These are phyloP conservation scores for Phytophthora idaei DNA, from an alignment of 352 stramenopile species.

Conservation along the genomic window DNA sequence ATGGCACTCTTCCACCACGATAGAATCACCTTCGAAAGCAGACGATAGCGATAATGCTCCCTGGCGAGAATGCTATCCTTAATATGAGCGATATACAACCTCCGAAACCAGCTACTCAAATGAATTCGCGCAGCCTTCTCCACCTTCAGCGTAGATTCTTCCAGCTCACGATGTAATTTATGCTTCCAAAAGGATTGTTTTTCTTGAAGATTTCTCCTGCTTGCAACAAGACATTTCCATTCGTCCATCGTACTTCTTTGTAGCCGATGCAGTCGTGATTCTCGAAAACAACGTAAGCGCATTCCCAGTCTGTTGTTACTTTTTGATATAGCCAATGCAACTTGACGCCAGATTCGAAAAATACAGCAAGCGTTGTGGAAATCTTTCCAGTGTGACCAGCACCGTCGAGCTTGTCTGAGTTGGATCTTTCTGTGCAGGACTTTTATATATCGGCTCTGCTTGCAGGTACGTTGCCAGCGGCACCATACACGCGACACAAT, in stretches of 20 bases:
- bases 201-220: constrained; percentile 20
- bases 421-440: constrained; percentile 14
- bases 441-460: constrained; percentile 4
- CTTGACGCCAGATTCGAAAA: constrained; percentile 32
- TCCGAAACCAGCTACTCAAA: constrained; percentile 28
- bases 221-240: constrained; percentile 24
- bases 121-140: constrained; percentile 11
- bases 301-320: constrained; percentile 35
- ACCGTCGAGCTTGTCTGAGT: constrained; percentile 2
- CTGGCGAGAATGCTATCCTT: constrained; percentile 10
- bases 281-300: constrained; percentile 39
- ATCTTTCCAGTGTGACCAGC: constrained; percentile 34
- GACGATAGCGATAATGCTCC: constrained; percentile 15
- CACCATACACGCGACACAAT: constrained; percentile 31
- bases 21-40: constrained; percentile 29
- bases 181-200: constrained; percentile 28
- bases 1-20: constrained; percentile 55
- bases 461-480: constrained; percentile 35
- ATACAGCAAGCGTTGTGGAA: constrained; percentile 30
- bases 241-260: constrained; percentile 8
- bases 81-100: constrained; percentile 14
- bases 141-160: constrained; percentile 5
- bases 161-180: constrained; percentile 27
- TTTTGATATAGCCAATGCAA: constrained; percentile 10
- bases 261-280: neutral